phyloP scores from a whole-genome alignment of 345 rosid genomes.

The Populus deltoides region DNA sequence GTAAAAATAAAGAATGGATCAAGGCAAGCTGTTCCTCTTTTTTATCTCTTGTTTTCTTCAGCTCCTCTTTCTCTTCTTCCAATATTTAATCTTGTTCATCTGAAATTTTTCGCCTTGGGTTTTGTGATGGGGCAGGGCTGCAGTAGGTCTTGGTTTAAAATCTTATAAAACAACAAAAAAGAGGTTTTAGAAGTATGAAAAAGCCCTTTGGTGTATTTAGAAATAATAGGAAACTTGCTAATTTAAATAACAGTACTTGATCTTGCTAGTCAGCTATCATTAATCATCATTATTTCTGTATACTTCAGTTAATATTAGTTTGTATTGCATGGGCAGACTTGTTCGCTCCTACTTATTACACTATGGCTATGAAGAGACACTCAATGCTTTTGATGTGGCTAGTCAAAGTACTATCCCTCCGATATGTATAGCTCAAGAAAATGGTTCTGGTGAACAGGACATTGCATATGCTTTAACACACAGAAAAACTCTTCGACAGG shows the following conservation, averaged over 20 bases:
- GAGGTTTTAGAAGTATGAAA: background rate
- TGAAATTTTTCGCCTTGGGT: background rate
- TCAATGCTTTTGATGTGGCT: constrained; percentile 79
- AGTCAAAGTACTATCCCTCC: constrained; percentile 72
- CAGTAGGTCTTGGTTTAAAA: background rate
- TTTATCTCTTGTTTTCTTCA: background rate
- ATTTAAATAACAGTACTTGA: background rate
- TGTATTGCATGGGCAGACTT: constrained; percentile 51
- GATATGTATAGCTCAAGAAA: constrained; percentile 51
- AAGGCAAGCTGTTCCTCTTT: background rate
- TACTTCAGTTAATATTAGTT: background rate
- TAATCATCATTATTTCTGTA: background rate
- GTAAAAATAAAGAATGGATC: background rate
- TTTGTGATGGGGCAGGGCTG: background rate
- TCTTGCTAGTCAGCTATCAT: background rate
- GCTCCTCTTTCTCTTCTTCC: background rate
- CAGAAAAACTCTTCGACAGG: constrained; percentile 81
- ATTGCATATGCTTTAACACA: constrained; percentile 64
- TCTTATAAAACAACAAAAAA: background rate
- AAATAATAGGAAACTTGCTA: background rate
- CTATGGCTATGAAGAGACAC: constrained; percentile 93
- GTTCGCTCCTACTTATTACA: constrained; percentile 85
- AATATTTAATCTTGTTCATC: background rate
- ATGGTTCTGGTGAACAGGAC: constrained; percentile 61
- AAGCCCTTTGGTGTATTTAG: background rate